Base-by-base conservation (phyloP, 1,284 basidiomycete genomes). In the Cryptococcus maquisensis region DNA sequence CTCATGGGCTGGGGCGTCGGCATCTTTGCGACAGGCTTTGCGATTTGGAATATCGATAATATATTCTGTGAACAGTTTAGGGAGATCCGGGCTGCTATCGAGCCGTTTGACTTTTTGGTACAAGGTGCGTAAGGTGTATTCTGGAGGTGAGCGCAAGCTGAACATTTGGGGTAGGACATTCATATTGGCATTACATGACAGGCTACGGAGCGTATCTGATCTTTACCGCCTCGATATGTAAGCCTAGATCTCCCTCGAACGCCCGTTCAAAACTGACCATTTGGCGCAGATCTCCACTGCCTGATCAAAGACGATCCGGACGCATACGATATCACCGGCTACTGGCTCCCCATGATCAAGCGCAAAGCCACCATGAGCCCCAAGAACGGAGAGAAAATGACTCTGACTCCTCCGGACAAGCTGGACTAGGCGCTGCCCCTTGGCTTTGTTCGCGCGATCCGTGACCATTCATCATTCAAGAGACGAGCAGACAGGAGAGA, bases 41-140 rank as follows among this genome's bases (percentile, higher is more conserved):
- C 60, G 2, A 73, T 81, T 41, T 81, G 80, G 80, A 81, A 81
- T 66, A 51, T 80, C 12, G 81, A 81, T 64, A 81, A 81, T 64
- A 67, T 80, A 55, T 80, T 76, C 48, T 81, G 79, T 62, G 59
- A 60, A 23, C 46, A 62, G 16, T 60, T 77, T 46, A 66, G 69
- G 21, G 56, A 36, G 18, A 59, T 64, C 20, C 49, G 66, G 28
- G 59, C 56, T 9, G 15, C 49, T 8, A 36, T 73, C 16, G 67
- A 65, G 15, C 57, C 55, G 16, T 60, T 64, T 35, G 74, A 70
- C 6, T 61, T 71, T 52, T 49, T 74, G 8, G 56, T 73, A 1
- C 68, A 77, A 58, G 73, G 72, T 69, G 52, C 57, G 65, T 55
- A 18, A 15, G 15, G 16, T 26, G 20, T n/a, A 15, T 18, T 18